These are phyloP conservation scores for Hypoxylon sp. DNA, from an alignment of 2,329 filamentous ascomycete species.

Conservation along the genomic window DNA sequence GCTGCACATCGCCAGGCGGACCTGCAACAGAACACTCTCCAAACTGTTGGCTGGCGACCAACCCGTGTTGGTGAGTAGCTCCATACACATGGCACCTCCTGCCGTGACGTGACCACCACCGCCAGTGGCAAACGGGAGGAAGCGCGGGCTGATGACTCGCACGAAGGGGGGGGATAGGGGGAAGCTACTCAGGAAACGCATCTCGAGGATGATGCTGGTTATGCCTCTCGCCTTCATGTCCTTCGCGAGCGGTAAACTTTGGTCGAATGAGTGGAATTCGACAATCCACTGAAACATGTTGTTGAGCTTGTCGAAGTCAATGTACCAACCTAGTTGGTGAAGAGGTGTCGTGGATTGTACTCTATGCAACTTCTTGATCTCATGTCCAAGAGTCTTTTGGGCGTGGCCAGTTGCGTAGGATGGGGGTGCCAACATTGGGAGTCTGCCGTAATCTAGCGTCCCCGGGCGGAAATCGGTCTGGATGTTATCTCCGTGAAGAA, in stretches of 20 bases:
- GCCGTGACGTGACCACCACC: conserved; percentile 88
- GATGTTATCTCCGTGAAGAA: conserved; percentile 49
- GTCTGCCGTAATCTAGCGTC: conserved; percentile 67
- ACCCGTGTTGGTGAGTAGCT: conserved; percentile 83
- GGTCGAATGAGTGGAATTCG: conserved; percentile 85
- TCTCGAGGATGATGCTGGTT: conserved; percentile 80
- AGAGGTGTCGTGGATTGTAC: conserved; percentile 71
- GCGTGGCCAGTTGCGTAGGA: conserved; percentile 72
- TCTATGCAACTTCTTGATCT: conserved; percentile 72
- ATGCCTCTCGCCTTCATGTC: conserved; percentile 76
- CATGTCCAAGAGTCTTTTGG: conserved; percentile 71
- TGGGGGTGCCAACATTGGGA: conserved; percentile 75
- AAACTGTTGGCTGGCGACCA: conserved; percentile 81
- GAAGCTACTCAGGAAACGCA: conserved; percentile 82
- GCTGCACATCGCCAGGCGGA: conserved; percentile 79
- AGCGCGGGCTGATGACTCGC: conserved; percentile 82
- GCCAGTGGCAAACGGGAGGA: conserved; percentile 75
- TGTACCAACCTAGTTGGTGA: conserved; percentile 84
- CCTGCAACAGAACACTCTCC: conserved; percentile 83
- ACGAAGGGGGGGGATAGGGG: conserved; percentile 87
- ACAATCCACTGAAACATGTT: conserved; percentile 94
- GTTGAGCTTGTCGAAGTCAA: conserved; percentile 72
- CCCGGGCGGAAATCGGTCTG: conserved; percentile 72
- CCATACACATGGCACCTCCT: conserved; percentile 87
- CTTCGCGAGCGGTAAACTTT: conserved; percentile 72